Evolutionary conservation across 345 rosid genomes (phyloP), one percentile per base, ranked within the genome.

Genomic region (Bruguiera sexangula): DNA sequence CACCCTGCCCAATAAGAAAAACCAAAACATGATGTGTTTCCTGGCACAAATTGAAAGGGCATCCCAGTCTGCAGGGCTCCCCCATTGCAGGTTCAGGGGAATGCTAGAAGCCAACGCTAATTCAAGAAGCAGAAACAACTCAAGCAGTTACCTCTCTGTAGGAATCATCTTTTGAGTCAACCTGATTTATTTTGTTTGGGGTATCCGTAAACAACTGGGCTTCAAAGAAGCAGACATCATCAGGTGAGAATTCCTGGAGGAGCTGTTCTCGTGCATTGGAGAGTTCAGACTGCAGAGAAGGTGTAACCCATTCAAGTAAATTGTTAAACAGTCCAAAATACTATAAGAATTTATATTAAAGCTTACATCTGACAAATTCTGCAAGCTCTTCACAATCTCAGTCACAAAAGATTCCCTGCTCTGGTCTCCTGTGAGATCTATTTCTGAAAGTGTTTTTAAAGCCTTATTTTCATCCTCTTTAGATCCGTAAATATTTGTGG

Each of bases 211-310:
- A 71, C 60, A 87, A 77, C 63, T 80, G 88, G 75, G 86, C 73
- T 76, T 95, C 97, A 66, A 92, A 67, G 31, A 86, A 96, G 80
- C 92, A 92, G 60, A 81, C 85, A 68, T 92, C 99, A 76, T 92
- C 98, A 1, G 98, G 97, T 69, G 86, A 63, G 77, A 95, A 95
- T 69, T 95, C 93, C 21, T 50, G 78, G 37, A 88, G 84, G 66
- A 95, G 82, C 74, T 87, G 87, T 70, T 85, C 88, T 73, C 67
- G 73, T 70, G 80, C 69, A 68, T 68, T 68, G 46, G 89, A 82
- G 76, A 84, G 65, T 65, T 84, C 89, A 73, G 86, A 56, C 99
- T 95, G 84, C 80, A 68, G 15, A 73, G 36, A 63, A 80, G n/a
- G 75, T 30, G 61, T 59, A 65, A 70, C 65, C 29, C 59, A 22